phyloP scores from a whole-genome alignment of 108 stramenopile species.

The Cyclotella kingstonii region DNA sequence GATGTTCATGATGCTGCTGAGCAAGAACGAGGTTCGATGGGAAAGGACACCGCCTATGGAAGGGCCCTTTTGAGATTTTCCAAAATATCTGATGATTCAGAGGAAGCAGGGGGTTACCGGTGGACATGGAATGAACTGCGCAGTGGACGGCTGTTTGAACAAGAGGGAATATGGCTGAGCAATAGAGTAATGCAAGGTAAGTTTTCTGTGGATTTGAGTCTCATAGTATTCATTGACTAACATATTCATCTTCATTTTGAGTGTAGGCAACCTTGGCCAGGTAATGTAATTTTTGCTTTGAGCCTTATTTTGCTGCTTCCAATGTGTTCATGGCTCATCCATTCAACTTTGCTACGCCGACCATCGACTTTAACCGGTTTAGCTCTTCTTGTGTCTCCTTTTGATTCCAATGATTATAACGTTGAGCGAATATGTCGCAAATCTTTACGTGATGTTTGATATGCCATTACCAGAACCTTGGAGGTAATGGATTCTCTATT shows the following conservation, averaged over 20 bases:
- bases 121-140: slow-evolving; percentile 40
- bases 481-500: slow-evolving; percentile 7
- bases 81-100: slow-evolving; percentile 13
- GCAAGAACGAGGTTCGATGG: background rate
- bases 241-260: background rate
- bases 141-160: slow-evolving; percentile 17
- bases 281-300: background rate
- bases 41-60: slow-evolving; percentile 29
- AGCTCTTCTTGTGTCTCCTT: slow-evolving; percentile 5
- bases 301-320: background rate
- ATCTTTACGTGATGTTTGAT: background rate
- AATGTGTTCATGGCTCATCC: background rate
- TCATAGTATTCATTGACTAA: background rate
- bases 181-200: slow-evolving; percentile 22
- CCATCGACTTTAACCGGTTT: too few relatives aligned
- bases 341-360: background rate
- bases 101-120: slow-evolving; percentile 36
- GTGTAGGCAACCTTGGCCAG: slow-evolving; percentile 16
- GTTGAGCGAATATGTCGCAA: background rate
- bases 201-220: background rate
- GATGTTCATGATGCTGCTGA: slow-evolving; percentile 23
- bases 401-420: slow-evolving; percentile 7
- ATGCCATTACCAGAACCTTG: background rate
- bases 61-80: slow-evolving; percentile 31
- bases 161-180: slow-evolving; percentile 44